Evolutionary conservation across 2,329 filamentous ascomycete genomes (phyloP).

Genomic region (Botryotinia calthae): DNA sequence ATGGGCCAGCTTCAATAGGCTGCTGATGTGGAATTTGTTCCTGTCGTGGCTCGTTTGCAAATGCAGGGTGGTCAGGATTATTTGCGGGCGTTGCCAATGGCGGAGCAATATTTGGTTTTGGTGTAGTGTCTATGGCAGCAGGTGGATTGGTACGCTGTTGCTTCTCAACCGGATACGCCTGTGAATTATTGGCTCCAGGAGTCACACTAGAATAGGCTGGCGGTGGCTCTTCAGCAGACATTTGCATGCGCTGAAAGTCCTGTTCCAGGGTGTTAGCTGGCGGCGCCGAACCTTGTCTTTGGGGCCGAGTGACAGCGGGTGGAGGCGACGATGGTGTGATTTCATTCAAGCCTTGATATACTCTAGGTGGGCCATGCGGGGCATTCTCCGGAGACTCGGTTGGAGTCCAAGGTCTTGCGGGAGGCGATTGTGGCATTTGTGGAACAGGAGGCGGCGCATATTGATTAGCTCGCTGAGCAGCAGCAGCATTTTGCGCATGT

Average conservation of each 20-base stretch:
- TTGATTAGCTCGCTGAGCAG: conserved; percentile 75
- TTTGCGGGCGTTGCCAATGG: conserved; percentile 42
- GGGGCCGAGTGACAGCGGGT: conserved; percentile 42
- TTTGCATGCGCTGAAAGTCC: conserved; percentile 79
- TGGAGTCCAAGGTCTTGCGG: conserved; percentile 81
- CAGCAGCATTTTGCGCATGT: conserved; percentile 71
- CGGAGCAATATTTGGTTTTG: conserved; percentile 41
- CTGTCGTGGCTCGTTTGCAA: conserved; percentile 75
- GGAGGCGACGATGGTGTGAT: conserved; percentile 48
- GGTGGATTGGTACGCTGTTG: conserved; percentile 29
- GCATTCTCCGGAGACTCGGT: conserved; percentile 85
- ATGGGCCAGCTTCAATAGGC: conserved; percentile 31
- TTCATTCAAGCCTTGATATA: conserved; percentile 82
- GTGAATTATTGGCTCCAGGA: conserved; percentile 47
- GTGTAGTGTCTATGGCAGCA: conserved; percentile 32
- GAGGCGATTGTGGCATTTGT: conserved; percentile 37
- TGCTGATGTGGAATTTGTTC: conserved; percentile 18
- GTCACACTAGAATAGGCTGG: conserved; percentile 90
- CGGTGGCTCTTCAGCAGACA: conserved; percentile 73
- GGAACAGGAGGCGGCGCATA: conserved; percentile 57
- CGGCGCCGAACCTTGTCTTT: conserved; percentile 39
- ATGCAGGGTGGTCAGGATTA: conserved; percentile 76
- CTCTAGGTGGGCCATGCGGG: conserved; percentile 83
- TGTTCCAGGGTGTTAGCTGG: conserved; percentile 75
- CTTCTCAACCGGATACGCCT: conserved; percentile 76